Conservation (phyloP, 768 basidiomycete species). For the Mycena rebaudengoi region DNA sequence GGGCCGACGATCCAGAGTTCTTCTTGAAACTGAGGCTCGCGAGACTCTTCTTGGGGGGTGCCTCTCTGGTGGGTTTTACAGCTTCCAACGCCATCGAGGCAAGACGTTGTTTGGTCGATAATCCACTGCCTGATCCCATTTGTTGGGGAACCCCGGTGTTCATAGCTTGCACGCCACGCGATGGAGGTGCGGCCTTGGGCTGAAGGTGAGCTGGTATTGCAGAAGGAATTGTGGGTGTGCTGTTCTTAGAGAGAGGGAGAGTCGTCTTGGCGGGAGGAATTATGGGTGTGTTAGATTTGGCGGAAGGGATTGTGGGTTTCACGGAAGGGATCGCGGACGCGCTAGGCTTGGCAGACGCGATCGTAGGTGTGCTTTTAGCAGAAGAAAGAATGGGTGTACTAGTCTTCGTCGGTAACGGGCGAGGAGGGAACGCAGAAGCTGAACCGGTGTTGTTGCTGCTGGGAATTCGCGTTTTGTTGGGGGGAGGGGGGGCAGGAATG, state of each 20-base stretch:
- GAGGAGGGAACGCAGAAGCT: neutral
- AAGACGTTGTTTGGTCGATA: slow-evolving; percentile 48
- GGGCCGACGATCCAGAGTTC: slow-evolving; percentile 15
- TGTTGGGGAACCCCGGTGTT: neutral
- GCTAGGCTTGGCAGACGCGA: neutral
- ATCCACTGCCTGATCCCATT: slow-evolving; percentile 33
- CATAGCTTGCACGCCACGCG: neutral
- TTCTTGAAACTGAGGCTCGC: slow-evolving; percentile 44
- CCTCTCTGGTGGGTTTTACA: slow-evolving; percentile 32
- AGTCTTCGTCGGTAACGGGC: neutral
- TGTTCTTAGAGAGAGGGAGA: neutral
- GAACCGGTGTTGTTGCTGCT: slow-evolving; percentile 29
- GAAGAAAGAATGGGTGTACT: neutral
- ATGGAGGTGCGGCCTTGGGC: neutral
- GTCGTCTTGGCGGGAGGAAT: neutral
- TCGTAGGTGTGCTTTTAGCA: neutral
- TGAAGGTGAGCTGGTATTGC: slow-evolving; percentile 6
- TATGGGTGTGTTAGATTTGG: slow-evolving; percentile 4
- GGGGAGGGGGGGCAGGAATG: slow-evolving; percentile 23
- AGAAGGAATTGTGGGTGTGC: neutral
- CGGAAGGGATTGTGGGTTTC: neutral
- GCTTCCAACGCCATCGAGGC: slow-evolving; percentile 34
- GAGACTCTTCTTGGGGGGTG: slow-evolving; percentile 22
- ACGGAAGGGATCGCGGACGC: neutral
- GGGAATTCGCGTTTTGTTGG: slow-evolving; percentile 21